These are phyloP conservation scores for Diaporthe ilicicola DNA, from an alignment of 2,329 filamentous ascomycete genomes.

Conservation along the genomic window DNA sequence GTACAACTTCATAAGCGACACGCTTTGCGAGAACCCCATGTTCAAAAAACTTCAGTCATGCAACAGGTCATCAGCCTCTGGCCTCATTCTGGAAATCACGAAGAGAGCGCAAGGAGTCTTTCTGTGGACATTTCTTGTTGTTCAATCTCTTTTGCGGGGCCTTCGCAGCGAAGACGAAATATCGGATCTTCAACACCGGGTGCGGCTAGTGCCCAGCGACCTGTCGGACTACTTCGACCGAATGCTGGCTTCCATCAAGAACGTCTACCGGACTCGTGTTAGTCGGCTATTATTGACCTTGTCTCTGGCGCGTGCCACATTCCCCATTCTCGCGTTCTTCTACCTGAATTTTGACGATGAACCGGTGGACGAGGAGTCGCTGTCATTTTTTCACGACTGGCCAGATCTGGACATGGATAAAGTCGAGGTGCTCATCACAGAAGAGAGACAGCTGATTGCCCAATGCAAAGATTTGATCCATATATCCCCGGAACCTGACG, in stretches of 20 bases:
- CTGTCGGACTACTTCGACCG: not conserved
- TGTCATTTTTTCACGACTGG: slow-evolving; percentile 3
- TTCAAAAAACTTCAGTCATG: not conserved
- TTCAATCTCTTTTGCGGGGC: slow-evolving; percentile 13
- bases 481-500: not conserved
- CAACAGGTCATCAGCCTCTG: not conserved
- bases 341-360: slow-evolving; percentile 14
- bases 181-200: slow-evolving; percentile 17
- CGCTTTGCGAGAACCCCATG: not conserved
- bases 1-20: slow-evolving; percentile 2
- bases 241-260: slow-evolving; percentile 25
- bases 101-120: slow-evolving; percentile 31
- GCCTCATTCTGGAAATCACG: slow-evolving; percentile 7
- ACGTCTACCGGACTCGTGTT: not conserved
- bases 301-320: not conserved
- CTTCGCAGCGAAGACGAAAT: slow-evolving; percentile 27
- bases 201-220: slow-evolving; percentile 33
- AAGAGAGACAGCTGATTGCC: slow-evolving; percentile 1
- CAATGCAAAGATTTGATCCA: slow-evolving; percentile 25
- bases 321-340: slow-evolving; percentile 3
- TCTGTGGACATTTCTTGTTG: slow-evolving; percentile 32
- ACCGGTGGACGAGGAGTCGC: not conserved
- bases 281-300: slow-evolving; percentile 8
- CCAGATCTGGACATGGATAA: not conserved
- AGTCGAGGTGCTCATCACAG: not conserved